Evolutionary conservation across 192 early-diverging fungal genomes (phyloP).

Genomic region (Coemansia sp.): DNA sequence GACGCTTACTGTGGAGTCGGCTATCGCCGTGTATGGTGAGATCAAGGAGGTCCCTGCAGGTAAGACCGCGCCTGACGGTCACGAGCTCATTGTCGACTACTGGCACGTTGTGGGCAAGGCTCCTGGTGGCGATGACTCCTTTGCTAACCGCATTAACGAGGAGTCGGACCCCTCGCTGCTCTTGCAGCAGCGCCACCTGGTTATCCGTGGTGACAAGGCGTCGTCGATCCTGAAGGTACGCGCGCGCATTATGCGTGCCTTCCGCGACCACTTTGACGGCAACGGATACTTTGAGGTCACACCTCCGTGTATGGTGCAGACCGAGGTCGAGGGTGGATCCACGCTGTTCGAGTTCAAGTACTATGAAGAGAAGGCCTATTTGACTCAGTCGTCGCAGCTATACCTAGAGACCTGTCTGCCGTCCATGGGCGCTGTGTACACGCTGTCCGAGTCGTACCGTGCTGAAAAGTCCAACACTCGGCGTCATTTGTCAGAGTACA

Average conservation of each 20-base stretch:
- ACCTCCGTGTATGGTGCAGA: slow-evolving; percentile 99
- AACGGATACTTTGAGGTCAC: slow-evolving; percentile 85
- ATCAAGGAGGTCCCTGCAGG: slow-evolving; percentile 89
- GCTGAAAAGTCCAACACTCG: slow-evolving; percentile 98
- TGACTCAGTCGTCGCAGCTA: slow-evolving; percentile 98
- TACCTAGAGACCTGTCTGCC: slow-evolving; percentile 97
- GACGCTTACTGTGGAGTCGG: slow-evolving; percentile 90
- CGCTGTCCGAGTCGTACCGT: slow-evolving; percentile 95
- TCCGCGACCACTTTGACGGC: slow-evolving; percentile 93
- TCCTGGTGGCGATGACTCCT: slow-evolving; percentile 92
- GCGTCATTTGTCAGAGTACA: slow-evolving; percentile 94
- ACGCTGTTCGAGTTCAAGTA: slow-evolving; percentile 96
- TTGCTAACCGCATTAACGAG: slow-evolving; percentile 86
- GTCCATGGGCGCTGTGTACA: slow-evolving; percentile 94
- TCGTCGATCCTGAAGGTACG: slow-evolving; percentile 88
- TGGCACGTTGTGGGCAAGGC: slow-evolving; percentile 94
- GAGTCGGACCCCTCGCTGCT: slow-evolving; percentile 88
- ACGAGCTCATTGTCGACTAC: slow-evolving; percentile 94
- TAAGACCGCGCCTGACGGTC: slow-evolving; percentile 95
- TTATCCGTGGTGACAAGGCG: slow-evolving; percentile 90
- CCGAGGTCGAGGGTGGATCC: slow-evolving; percentile 97
- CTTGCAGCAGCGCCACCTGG: slow-evolving; percentile 94
- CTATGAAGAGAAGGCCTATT: slow-evolving; percentile 95
- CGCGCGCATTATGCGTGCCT: slow-evolving; percentile 83
- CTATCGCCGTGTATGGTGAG: slow-evolving; percentile 86